Evolutionary conservation across 495 filamentous ascomycete species (phyloP).

Genomic region (Staphylotrichum longicolle): DNA sequence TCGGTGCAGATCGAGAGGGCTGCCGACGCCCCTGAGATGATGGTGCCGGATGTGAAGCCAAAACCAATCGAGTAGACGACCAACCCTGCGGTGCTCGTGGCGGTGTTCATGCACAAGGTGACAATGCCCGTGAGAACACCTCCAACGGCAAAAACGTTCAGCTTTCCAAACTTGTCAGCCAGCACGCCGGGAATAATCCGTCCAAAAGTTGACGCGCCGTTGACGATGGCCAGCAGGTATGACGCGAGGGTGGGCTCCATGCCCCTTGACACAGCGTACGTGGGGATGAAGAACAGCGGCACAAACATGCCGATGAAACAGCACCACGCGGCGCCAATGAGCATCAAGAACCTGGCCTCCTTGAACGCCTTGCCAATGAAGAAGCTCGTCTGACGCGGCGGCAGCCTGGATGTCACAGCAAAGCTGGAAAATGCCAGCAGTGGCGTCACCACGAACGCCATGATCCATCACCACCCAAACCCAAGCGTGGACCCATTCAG

Average conservation of each 20-base stretch:
- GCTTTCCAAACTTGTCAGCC: slow-evolving; percentile 52
- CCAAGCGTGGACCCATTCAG: slow-evolving; percentile 42
- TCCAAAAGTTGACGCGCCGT: slow-evolving; percentile 54
- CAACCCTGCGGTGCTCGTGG: slow-evolving; percentile 38
- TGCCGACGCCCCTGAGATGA: slow-evolving; percentile 47
- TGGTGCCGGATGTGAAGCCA: slow-evolving; percentile 46
- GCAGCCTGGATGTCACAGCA: slow-evolving; percentile 45
- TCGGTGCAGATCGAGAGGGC: slow-evolving; percentile 43
- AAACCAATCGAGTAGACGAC: slow-evolving; percentile 38
- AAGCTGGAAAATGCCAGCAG: slow-evolving; percentile 45
- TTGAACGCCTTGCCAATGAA: slow-evolving; percentile 44
- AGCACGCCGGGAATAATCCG: slow-evolving; percentile 56
- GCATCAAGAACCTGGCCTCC: slow-evolving; percentile 35
- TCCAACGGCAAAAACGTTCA: slow-evolving; percentile 47
- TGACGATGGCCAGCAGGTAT: slow-evolving; percentile 54
- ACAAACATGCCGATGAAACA: slow-evolving; percentile 52
- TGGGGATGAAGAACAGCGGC: slow-evolving; percentile 57
- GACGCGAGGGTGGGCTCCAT: slow-evolving; percentile 52
- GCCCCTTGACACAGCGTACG: slow-evolving; percentile 51
- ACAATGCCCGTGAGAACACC: slow-evolving; percentile 41
- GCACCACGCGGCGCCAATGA: slow-evolving; percentile 45
- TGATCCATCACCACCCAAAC: slow-evolving; percentile 60
- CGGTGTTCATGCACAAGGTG: slow-evolving; percentile 43
- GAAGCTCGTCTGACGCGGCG: slow-evolving; percentile 44
- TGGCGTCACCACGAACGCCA: slow-evolving; percentile 56